phyloP scores from a whole-genome alignment of 1,139 yeast genomes.

The Diutina sp. region DNA sequence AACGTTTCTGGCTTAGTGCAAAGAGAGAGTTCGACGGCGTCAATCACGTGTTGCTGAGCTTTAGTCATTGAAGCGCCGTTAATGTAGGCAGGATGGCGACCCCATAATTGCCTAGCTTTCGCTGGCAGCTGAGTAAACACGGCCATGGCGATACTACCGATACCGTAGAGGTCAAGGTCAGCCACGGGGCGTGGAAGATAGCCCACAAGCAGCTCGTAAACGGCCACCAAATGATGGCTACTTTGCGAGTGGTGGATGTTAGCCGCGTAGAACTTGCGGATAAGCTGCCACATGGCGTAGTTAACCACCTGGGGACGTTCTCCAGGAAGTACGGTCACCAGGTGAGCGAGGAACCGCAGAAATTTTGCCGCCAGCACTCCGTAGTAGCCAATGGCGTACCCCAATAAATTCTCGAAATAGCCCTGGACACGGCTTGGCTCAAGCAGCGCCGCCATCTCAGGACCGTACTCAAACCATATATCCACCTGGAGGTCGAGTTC shows the following conservation, averaged over 20 bases:
- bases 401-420: constrained; percentile 15
- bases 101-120: not conserved
- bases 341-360: not conserved
- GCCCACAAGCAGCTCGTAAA: not conserved
- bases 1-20: constrained; percentile 17
- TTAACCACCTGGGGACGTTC: not conserved
- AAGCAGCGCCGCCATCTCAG: constrained; percentile 4
- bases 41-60: not conserved
- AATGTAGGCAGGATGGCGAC: not conserved
- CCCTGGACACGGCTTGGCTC: not conserved
- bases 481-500: constrained; percentile 25
- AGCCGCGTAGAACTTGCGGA: not conserved
- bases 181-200: not conserved
- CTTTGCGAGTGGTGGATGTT: not conserved
- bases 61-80: not conserved
- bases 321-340: not conserved
- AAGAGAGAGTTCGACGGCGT: not conserved
- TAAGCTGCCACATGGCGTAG: not conserved
- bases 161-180: not conserved
- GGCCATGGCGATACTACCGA: not conserved
- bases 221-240: not conserved
- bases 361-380: not conserved
- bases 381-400: constrained; percentile 9
- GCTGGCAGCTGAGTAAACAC: not conserved
- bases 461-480: constrained; percentile 17